A percentile compares a stretch with the other conserved stretches of the same genome.
Conservation (phyloP, 352 stramenopile genomes). For the Elongisporangium prolatum region DNA sequence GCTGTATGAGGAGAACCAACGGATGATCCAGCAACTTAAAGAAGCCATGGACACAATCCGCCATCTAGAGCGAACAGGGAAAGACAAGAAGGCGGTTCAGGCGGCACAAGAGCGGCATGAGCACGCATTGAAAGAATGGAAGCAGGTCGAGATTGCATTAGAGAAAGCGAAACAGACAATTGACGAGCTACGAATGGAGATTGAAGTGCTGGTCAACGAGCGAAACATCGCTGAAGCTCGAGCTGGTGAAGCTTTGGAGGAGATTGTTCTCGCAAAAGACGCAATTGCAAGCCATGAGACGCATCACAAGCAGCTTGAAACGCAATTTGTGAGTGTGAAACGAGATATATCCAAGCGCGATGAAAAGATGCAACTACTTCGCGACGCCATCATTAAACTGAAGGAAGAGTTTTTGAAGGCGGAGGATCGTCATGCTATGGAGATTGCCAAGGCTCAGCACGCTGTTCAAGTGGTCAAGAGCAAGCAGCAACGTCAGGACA, state of each 20-base stretch:
- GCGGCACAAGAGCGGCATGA: conserved; percentile 63
- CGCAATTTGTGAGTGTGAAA: conserved; percentile 35
- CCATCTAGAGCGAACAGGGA: conserved; percentile 51
- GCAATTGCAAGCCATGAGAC: conserved; percentile 25
- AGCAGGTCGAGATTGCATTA: conserved; percentile 56
- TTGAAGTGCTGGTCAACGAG: conserved; percentile 49
- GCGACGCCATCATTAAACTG: conserved; percentile 78
- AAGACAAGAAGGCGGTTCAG: conserved; percentile 50
- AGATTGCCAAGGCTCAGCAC: conserved; percentile 54
- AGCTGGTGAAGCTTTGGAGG: conserved; percentile 74
- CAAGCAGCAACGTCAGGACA: conserved; percentile 30
- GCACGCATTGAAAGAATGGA: conserved; percentile 66
- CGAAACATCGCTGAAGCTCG: conserved; percentile 70
- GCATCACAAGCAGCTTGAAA: conserved; percentile 36
- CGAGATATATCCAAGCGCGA: conserved; percentile 47
- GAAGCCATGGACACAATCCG: conserved; percentile 66
- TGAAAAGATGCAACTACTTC: conserved; percentile 57
- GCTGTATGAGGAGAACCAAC: conserved; percentile 76
- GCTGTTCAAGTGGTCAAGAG: conserved; percentile 31
- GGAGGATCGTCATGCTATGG: conserved; percentile 74
- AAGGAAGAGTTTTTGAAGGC: conserved; percentile 89
- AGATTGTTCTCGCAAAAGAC: conserved; percentile 69
- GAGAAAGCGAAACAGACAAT: conserved; percentile 39
- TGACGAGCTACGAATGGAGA: conserved; percentile 54
- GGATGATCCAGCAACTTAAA: conserved; percentile 65